Evolutionary conservation across 768 basidiomycete species (phyloP), one percentile per base, ranked within the genome.

Genomic region (Asterophora lycoperdoides): DNA sequence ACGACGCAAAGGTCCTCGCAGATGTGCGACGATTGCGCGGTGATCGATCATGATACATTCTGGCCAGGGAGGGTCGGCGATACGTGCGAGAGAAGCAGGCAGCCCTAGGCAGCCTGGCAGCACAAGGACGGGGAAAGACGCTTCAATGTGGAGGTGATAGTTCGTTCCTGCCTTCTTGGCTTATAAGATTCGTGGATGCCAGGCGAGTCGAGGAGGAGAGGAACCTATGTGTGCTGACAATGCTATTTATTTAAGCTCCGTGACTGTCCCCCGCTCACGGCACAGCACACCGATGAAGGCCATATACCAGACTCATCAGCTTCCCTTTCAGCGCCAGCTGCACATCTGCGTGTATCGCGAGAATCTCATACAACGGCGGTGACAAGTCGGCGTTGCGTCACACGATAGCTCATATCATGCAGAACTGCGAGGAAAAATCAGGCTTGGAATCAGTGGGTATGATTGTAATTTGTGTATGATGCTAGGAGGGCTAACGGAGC

Each of bases 391-490:
- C 53, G 47, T 26, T 49, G 55, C 14, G 56, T 41, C 10, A 42
- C 49, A 5, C 41, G 42, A 37, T 61, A 56, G 34, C 59, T 54
- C 54, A 60, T 53, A 41, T 59, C 56, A 48, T 63, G 62, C 23
- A 61, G 17, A 61, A 50, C 57, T 62, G n/a, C n/a, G n/a, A n/a
- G n/a, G n/a, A n/a, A n/a, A n/a, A n/a, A n/a, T n/a, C n/a, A n/a
- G n/a, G n/a, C n/a, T n/a, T n/a, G n/a, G n/a, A n/a, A n/a, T n/a
- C n/a, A n/a, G n/a, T n/a, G n/a, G n/a, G n/a, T n/a, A n/a, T n/a
- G n/a, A n/a, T n/a, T n/a, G n/a, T n/a, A n/a, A n/a, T n/a, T n/a
- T n/a, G n/a, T n/a, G 37, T 2, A 5, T 11, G 4, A 33, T 10
- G 26, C 8, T 14, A 2, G 39, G 7, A 14, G 19, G 40, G 19